phyloP scores from a whole-genome alignment of 192 early-diverging fungal genomes.

The Coemansia interrupta region DNA sequence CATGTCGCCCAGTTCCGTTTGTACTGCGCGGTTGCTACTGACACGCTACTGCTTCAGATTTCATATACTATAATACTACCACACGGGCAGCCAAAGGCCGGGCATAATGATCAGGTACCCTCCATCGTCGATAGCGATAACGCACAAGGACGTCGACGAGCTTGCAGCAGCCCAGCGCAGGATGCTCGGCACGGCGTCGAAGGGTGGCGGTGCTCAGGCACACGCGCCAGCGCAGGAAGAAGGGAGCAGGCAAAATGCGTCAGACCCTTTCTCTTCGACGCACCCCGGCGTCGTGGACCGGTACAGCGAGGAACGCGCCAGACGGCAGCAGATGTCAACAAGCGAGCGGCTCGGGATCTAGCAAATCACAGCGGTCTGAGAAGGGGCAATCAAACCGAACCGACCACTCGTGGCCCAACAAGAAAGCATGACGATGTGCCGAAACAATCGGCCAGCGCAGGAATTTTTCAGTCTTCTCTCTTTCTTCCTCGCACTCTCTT shows the following conservation, averaged over 20 bases:
- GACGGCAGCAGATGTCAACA: conserved; percentile 32
- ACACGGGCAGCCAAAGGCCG: not conserved
- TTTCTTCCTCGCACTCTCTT: not conserved
- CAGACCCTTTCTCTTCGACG: not conserved
- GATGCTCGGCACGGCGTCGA: conserved; percentile 13
- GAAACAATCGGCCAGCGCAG: too few relatives aligned
- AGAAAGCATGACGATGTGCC: too few relatives aligned
- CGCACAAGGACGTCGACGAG: conserved; percentile 48
- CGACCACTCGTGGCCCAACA: not conserved
- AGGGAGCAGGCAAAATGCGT: not conserved
- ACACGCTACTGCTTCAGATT: not conserved
- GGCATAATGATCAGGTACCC: conserved; percentile 40
- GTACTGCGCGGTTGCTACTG: conserved; percentile 5
- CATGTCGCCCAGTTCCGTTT: not conserved
- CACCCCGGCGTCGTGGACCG: conserved; percentile 7
- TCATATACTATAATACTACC: not conserved
- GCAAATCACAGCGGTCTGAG: conserved; percentile 4
- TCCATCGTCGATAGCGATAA: conserved; percentile 26
- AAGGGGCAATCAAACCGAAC: conserved; percentile 4
- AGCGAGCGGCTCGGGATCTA: conserved; percentile 31
- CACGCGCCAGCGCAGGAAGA: not conserved
- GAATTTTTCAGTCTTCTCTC: not conserved
- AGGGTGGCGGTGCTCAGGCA: too few relatives aligned
- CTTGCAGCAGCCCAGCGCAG: conserved; percentile 35
- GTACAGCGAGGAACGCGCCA: conserved; percentile 15